A percentile compares a stretch with the other conserved stretches of the same genome.
Conservation (phyloP, 306 rosid genomes). For the Cucurbita maxima region DNA sequence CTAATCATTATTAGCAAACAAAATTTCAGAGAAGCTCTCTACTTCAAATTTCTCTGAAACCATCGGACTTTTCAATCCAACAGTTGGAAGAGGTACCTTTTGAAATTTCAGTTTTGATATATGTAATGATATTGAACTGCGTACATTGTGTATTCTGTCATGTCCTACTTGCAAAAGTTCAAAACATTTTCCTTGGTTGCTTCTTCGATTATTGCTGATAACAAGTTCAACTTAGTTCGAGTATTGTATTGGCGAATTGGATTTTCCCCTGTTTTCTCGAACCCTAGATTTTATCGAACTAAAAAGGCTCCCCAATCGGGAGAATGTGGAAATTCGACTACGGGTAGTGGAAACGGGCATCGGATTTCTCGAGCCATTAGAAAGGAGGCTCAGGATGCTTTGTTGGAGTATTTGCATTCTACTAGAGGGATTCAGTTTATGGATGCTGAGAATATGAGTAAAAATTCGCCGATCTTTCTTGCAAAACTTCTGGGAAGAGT, state of each 20-base stretch:
- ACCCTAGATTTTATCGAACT: conserved; percentile 29
- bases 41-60: not conserved
- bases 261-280: conserved; percentile 11
- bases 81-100: not conserved
- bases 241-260: conserved; percentile 5
- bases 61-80: not conserved
- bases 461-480: conserved; percentile 46
- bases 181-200: conserved; percentile 10
- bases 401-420: conserved; percentile 56
- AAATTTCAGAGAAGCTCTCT: not conserved
- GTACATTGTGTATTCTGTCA: conserved; percentile 7
- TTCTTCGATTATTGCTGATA: conserved; percentile 13
- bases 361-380: conserved; percentile 2
- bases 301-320: conserved; percentile 5
- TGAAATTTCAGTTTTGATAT: not conserved
- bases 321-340: not conserved
- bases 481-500: conserved; percentile 27
- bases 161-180: conserved; percentile 29
- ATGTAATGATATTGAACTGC: not conserved
- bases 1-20: not conserved
- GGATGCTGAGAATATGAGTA: conserved; percentile 76
- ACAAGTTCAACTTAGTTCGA: not conserved
- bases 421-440: conserved; percentile 46
- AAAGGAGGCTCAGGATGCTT: conserved; percentile 53
- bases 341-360: not conserved